Conservation (phyloP, 768 basidiomycete species). For the Clavulina sp. region DNA sequence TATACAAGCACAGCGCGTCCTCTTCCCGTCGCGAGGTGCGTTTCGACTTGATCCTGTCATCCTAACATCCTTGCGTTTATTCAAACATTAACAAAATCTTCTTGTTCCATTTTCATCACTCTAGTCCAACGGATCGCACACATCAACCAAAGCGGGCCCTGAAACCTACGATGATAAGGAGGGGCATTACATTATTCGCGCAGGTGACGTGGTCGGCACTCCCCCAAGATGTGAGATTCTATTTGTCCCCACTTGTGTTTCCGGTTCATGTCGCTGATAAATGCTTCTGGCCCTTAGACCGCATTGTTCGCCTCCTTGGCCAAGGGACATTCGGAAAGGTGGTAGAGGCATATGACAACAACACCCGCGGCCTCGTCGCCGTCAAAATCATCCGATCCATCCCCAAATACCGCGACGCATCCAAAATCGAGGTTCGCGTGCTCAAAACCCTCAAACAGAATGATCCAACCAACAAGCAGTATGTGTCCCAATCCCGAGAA, state of each 20-base stretch:
- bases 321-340: slow-evolving; percentile 99
- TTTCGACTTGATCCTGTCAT: slow-evolving; percentile 4
- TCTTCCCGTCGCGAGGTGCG: neutral
- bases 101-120: too few species aligned
- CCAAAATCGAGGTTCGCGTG: slow-evolving; percentile 94
- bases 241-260: slow-evolving; percentile 1
- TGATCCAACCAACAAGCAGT: slow-evolving; percentile 82
- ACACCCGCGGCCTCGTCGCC: slow-evolving; percentile 62
- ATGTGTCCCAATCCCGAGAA: slow-evolving; percentile 28
- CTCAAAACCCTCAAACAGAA: slow-evolving; percentile 77
- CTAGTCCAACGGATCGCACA: slow-evolving; percentile 19
- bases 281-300: slow-evolving; percentile 38
- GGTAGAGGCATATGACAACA: slow-evolving; percentile 75
- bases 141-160: slow-evolving; percentile 31
- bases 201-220: slow-evolving; percentile 72
- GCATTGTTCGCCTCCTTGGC: slow-evolving; percentile 75
- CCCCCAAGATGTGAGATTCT: slow-evolving; percentile 38
- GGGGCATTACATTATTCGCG: slow-evolving; percentile 91
- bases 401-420: slow-evolving; percentile 96
- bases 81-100: too few species aligned
- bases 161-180: slow-evolving; percentile 80
- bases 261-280: slow-evolving; percentile 5
- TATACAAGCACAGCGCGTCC: slow-evolving; percentile 1
- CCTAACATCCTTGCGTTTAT: slow-evolving; percentile 7
- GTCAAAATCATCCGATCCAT: slow-evolving; percentile 99